Evolutionary conservation across 371 early-diverging fungal species (phyloP), one percentile per base, ranked within the genome.

Genomic region (Apophysomyces ossiformis): DNA sequence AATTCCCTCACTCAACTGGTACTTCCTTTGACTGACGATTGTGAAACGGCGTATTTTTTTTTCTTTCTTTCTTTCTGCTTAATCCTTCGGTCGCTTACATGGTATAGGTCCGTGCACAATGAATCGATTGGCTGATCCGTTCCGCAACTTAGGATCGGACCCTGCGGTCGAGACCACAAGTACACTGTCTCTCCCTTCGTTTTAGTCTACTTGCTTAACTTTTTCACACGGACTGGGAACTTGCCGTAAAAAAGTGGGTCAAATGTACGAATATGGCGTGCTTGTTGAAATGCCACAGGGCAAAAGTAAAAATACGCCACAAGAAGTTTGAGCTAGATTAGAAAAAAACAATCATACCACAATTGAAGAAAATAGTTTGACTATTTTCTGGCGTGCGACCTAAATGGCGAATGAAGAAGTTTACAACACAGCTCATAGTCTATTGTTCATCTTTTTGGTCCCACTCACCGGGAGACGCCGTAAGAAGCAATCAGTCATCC

Each of bases 341-440:
- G 21, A 7, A n/a, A 26, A 26, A 26, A 50, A 50, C 54, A 50
- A 50, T 50, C 54, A 50, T 50, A 50, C 54, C 54, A 50, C 21
- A 26, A 50, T 50, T 50, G 21, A 9, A 50, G 54, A 50, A 50
- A 50, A 50, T 50, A 50, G 54, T n/a, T 50, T 50, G 54, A n/a
- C 21, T 50, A 21, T 21, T 50, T 50, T 50, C 21, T 50, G 54
- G 54, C 21, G 54, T 50, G 11, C 54, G 21, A 50, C 54, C 54
- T 26, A 8, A 50, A 50, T 50, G 21, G 54, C 54, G 32, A 26
- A 50, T 50, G 54, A 16, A 21, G 54, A 21, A 21, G 3, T 7
- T 26, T 50, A 2, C 3, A 41, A 41, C 4, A 13, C 21, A 16
- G 21, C n/a, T 18, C 7, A 21, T 45, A 7, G 21, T 50, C 54